Evolutionary conservation across 768 basidiomycete species (phyloP).

Genomic region (Paxillus rubicundulus): DNA sequence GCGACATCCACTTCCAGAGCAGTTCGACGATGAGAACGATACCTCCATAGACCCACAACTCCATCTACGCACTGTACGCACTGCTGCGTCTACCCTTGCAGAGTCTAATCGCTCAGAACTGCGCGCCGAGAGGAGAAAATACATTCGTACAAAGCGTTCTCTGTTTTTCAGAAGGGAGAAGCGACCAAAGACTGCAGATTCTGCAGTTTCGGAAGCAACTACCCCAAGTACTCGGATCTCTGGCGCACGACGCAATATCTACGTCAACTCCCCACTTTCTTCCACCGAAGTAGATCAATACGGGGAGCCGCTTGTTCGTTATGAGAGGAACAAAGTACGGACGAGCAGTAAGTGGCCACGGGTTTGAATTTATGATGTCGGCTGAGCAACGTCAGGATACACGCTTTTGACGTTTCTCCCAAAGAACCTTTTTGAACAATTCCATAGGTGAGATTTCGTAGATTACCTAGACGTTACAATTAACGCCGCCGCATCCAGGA

Average conservation of each 20-base stretch:
- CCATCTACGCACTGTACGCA: constrained; percentile 87
- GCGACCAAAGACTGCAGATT: constrained; percentile 32
- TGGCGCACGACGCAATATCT: constrained; percentile 69
- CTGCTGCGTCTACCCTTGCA: constrained; percentile 86
- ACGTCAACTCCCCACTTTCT: constrained; percentile 72
- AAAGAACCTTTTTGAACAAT: constrained; percentile 94
- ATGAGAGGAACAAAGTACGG: constrained; percentile 89
- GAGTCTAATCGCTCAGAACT: constrained; percentile 82
- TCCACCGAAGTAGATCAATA: constrained; percentile 60
- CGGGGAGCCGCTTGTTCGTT: constrained; percentile 79
- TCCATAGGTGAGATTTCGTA: constrained; percentile 60
- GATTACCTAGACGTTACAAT: not conserved
- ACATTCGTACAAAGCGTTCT: constrained; percentile 46
- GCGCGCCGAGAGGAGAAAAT: constrained; percentile 58
- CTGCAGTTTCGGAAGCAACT: constrained; percentile 29
- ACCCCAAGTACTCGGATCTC: constrained; percentile 32
- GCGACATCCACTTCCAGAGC: constrained; percentile 35
- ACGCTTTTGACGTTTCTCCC: constrained; percentile 88
- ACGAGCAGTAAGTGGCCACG: constrained; percentile 72
- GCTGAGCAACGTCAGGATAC: constrained; percentile 58
- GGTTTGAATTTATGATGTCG: not conserved
- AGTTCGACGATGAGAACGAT: constrained; percentile 60
- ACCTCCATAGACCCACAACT: constrained; percentile 78
- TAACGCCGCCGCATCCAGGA: constrained; percentile 36
- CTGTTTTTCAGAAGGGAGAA: constrained; percentile 61